These are phyloP conservation scores for Kuraishia cidri DNA, from an alignment of 805 yeast genomes.

Conservation along the genomic window DNA sequence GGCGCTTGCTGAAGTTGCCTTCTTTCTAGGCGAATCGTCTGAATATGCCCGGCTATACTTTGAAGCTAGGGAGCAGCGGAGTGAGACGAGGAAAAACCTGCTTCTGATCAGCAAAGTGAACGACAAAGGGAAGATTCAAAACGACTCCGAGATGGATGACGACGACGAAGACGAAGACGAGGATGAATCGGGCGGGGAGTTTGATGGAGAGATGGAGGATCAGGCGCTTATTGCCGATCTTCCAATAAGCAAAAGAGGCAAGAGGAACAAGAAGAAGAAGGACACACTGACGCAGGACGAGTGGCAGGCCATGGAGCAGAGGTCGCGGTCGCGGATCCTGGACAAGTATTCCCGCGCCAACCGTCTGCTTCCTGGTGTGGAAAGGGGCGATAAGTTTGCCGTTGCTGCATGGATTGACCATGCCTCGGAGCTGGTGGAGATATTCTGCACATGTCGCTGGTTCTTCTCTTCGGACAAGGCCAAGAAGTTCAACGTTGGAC, in stretches of 20 bases:
- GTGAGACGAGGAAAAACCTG: constrained; percentile 16
- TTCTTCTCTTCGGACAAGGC: constrained; percentile 75
- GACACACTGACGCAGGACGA: constrained; percentile 15
- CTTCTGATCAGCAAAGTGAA: not conserved
- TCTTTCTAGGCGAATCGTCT: constrained; percentile 51
- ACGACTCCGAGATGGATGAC: constrained; percentile 9
- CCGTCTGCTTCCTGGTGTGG: constrained; percentile 39
- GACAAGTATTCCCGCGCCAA: constrained; percentile 39
- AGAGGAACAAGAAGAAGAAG: constrained; percentile 12
- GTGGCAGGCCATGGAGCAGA: constrained; percentile 16
- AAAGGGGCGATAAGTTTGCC: constrained; percentile 47
- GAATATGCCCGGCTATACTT: constrained; percentile 44
- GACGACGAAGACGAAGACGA: constrained; percentile 8
- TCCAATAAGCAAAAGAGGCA: constrained; percentile 11
- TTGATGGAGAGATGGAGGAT: constrained; percentile 3
- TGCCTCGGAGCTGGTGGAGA: constrained; percentile 76
- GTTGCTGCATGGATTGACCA: constrained; percentile 73
- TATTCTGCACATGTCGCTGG: constrained; percentile 67
- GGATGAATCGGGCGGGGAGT: constrained; percentile 13
- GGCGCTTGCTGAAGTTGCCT: constrained; percentile 75
- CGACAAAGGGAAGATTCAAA: constrained; percentile 7
- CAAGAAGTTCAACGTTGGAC: constrained; percentile 58
- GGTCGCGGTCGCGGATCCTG: constrained; percentile 25
- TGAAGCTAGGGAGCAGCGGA: constrained; percentile 40
- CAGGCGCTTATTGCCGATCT: constrained; percentile 22